A percentile compares a stretch with the other conserved stretches of the same genome.
phyloP scores from a whole-genome alignment of 2,329 filamentous ascomycete genomes.

The Arthrocladium fulminans region DNA sequence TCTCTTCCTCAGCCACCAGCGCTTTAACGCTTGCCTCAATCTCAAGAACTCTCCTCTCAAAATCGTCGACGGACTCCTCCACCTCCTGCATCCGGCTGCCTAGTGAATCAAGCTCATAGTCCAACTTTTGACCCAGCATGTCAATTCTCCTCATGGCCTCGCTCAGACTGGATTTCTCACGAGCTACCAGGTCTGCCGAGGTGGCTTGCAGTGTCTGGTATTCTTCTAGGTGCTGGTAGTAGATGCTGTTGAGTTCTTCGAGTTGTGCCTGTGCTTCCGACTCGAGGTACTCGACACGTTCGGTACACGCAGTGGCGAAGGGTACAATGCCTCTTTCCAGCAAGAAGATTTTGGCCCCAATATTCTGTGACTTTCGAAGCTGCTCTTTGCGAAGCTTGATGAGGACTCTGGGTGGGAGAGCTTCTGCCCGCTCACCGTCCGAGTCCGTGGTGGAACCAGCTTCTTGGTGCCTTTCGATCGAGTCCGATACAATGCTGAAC shows the following conservation, averaged over 20 bases:
- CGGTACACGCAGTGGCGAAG: slow-evolving; percentile 37
- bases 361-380: slow-evolving; percentile 22
- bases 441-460: neutral
- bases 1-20: slow-evolving; percentile 48
- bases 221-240: slow-evolving; percentile 60
- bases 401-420: slow-evolving; percentile 4
- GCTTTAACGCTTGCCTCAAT: slow-evolving; percentile 57
- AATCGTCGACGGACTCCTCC: slow-evolving; percentile 70
- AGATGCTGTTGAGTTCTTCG: slow-evolving; percentile 57
- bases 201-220: slow-evolving; percentile 60
- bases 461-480: slow-evolving; percentile 21
- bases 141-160: slow-evolving; percentile 73
- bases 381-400: slow-evolving; percentile 27
- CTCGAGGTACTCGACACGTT: slow-evolving; percentile 50
- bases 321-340: slow-evolving; percentile 31
- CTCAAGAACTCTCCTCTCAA: slow-evolving; percentile 67
- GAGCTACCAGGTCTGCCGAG: slow-evolving; percentile 59
- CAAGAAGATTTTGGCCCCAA: slow-evolving; percentile 1
- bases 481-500: slow-evolving; percentile 41
- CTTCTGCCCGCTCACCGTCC: slow-evolving; percentile 6
- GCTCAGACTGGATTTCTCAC: slow-evolving; percentile 59
- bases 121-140: slow-evolving; percentile 70
- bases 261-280: slow-evolving; percentile 54
- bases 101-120: slow-evolving; percentile 83
- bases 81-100: slow-evolving; percentile 75